Conservation (phyloP, 2,329 filamentous ascomycete species). For the Pyricularia pennisetigena region DNA sequence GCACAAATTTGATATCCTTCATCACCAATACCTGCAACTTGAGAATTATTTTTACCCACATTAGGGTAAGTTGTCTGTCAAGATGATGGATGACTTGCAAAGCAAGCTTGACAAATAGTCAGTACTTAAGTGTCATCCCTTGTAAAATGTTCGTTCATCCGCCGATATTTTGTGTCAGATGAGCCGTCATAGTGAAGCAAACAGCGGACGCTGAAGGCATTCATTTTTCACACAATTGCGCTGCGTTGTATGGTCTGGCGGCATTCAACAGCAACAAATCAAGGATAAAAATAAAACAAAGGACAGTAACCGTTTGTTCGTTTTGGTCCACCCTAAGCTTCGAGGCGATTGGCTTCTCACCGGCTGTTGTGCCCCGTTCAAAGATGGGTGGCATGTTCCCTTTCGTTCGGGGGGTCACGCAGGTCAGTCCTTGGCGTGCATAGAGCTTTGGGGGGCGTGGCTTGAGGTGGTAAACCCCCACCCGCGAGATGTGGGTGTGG, state of each 20-base stretch:
- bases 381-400: background rate
- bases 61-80: no score
- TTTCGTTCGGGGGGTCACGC: background rate
- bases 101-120: no score
- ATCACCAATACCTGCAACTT: no score
- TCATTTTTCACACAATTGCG: background rate
- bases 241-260: background rate
- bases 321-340: background rate
- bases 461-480: background rate
- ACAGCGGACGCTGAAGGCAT: no score
- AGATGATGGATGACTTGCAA: no score
- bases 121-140: no score
- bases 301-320: background rate
- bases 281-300: background rate
- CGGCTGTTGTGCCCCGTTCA: background rate
- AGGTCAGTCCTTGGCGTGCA: background rate
- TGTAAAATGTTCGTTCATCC: no score
- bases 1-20: no score
- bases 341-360: background rate
- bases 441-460: background rate
- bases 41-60: no score
- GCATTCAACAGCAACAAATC: background rate
- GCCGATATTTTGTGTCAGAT: no score
- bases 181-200: no score
- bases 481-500: background rate